Evolutionary conservation across 805 yeast species (phyloP).

Genomic region (Monosporozyma unispora): DNA sequence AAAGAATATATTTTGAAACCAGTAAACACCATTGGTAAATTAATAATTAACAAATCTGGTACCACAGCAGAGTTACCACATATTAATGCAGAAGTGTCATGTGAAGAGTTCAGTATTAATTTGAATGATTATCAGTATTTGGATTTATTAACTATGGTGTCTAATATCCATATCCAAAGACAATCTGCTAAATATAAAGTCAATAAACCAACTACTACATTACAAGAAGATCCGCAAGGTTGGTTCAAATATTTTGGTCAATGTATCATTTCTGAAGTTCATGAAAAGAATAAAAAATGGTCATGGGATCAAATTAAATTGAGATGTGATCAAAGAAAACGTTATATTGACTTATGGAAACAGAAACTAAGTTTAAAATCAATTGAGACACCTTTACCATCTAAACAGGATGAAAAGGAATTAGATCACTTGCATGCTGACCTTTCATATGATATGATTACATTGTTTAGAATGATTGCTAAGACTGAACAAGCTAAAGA

Average conservation of each 20-base stretch:
- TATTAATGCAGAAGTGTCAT: slow-evolving; percentile 62
- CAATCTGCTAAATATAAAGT: slow-evolving; percentile 68
- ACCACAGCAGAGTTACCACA: slow-evolving; percentile 63
- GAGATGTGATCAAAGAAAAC: slow-evolving; percentile 62
- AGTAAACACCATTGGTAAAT: slow-evolving; percentile 77
- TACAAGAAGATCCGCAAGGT: slow-evolving; percentile 53
- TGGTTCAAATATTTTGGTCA: slow-evolving; percentile 81
- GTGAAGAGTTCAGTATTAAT: slow-evolving; percentile 83
- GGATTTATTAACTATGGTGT: slow-evolving; percentile 70
- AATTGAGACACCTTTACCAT: slow-evolving; percentile 22
- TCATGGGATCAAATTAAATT: slow-evolving; percentile 75
- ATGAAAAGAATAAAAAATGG: slow-evolving; percentile 72
- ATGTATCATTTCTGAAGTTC: slow-evolving; percentile 72
- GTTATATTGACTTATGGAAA: slow-evolving; percentile 63
- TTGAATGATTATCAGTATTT: slow-evolving; percentile 79
- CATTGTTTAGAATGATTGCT: slow-evolving; percentile 77
- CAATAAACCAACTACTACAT: slow-evolving; percentile 49
- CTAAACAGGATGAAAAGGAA: slow-evolving; percentile 32
- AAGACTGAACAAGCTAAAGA: slow-evolving; percentile 57
- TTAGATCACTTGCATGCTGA: slow-evolving; percentile 49
- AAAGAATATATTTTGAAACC: slow-evolving; percentile 52
- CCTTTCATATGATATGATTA: slow-evolving; percentile 67
- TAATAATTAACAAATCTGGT: slow-evolving; percentile 72
- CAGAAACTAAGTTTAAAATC: slow-evolving; percentile 36
- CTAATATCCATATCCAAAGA: slow-evolving; percentile 71